These are phyloP conservation scores for Coemansia guatemalensis DNA, from an alignment of 192 early-diverging fungal species.

Conservation along the genomic window DNA sequence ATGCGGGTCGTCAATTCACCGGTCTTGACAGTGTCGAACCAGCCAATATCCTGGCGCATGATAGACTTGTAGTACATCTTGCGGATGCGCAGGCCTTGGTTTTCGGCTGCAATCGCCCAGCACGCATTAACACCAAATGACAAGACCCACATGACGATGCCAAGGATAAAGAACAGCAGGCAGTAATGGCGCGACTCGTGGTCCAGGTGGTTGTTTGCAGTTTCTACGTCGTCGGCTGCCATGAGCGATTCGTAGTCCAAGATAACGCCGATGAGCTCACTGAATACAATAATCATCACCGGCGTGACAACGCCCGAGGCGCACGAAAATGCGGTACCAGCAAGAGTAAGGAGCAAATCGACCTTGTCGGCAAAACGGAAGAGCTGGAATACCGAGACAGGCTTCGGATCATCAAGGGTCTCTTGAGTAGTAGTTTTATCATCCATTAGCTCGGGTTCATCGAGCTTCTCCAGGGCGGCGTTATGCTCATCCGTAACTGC, in stretches of 20 bases:
- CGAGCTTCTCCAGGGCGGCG: slow-evolving; percentile 5
- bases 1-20: slow-evolving; percentile 85
- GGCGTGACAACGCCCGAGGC: slow-evolving; percentile 50
- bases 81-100: slow-evolving; percentile 75
- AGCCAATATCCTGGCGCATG: slow-evolving; percentile 86
- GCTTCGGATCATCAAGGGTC: slow-evolving; percentile 1
- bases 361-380: slow-evolving; percentile 68
- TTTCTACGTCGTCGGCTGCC: slow-evolving; percentile 3
- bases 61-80: slow-evolving; percentile 75
- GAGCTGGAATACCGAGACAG: slow-evolving; percentile 58
- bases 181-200: slow-evolving; percentile 43
- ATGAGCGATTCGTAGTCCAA: background rate
- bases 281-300: slow-evolving; percentile 23
- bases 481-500: background rate
- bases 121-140: slow-evolving; percentile 40
- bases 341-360: slow-evolving; percentile 58
- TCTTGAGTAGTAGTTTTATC: background rate
- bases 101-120: slow-evolving; percentile 56
- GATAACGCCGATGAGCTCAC: slow-evolving; percentile 16
- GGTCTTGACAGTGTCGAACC: slow-evolving; percentile 75
- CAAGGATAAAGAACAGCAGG: slow-evolving; percentile 42
- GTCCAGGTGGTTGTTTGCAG: slow-evolving; percentile 30
- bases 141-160: slow-evolving; percentile 39
- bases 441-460: slow-evolving; percentile 10
- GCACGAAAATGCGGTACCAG: slow-evolving; percentile 49